Percentiles rank a stretch among this genome's conserved stretches.
Conservation (phyloP, 768 basidiomycete genomes). For the Saitozyma podzolica region DNA sequence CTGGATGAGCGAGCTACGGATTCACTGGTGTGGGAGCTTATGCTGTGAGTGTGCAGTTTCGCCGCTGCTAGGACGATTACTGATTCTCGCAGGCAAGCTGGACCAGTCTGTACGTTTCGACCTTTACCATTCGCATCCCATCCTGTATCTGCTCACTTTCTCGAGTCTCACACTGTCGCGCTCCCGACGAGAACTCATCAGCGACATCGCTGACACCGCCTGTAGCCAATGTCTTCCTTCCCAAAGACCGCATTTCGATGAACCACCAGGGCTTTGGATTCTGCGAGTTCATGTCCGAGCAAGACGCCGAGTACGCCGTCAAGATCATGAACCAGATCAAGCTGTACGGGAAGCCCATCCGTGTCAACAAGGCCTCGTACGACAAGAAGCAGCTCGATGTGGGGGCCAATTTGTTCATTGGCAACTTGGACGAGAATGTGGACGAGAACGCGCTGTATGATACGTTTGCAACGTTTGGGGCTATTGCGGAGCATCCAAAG, state of each 20-base stretch:
- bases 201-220: neutral
- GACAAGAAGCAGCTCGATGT: constrained; percentile 98
- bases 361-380: constrained; percentile 98
- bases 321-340: constrained; percentile 99
- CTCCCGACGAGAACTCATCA: neutral
- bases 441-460: constrained; percentile 91
- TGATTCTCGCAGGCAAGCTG: constrained; percentile 66
- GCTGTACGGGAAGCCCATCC: constrained; percentile 95
- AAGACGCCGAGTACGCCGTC: constrained; percentile 99
- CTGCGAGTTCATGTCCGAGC: constrained; percentile 98
- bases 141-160: neutral
- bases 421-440: constrained; percentile 90
- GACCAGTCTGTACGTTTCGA: constrained; percentile 79
- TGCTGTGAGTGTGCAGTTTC: constrained; percentile 60
- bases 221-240: constrained; percentile 92
- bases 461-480: constrained; percentile 83
- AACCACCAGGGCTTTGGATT: constrained; percentile 99
- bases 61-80: neutral
- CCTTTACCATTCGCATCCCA: neutral
- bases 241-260: constrained; percentile 98
- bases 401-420: constrained; percentile 95
- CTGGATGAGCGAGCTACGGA: constrained; percentile 93
- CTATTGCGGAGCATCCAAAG: constrained; percentile 50
- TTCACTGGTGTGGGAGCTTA: constrained; percentile 94
- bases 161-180: neutral